Evolutionary conservation across 2,329 filamentous ascomycete genomes (phyloP), one percentile per base, ranked within the genome.

Genomic region (Diaporthe destruens): DNA sequence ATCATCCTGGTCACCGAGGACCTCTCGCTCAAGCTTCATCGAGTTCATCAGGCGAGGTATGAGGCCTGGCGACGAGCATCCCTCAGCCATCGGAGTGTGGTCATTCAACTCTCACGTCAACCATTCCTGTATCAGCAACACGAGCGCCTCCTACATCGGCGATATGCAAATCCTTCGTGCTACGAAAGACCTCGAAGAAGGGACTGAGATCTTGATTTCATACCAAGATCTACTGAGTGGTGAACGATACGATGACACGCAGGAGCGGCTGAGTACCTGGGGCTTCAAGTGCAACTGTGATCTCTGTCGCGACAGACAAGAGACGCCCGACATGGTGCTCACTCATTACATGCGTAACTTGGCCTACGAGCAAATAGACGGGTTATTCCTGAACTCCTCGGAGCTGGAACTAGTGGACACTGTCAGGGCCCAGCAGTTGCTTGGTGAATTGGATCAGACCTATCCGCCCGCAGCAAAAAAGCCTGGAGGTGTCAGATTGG

Each of bases 151-250:
- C 3, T 57, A 16, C 20, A 57, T 57, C n/a, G 54, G 54, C 11
- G 54, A 57, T 1, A 39, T 57, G 54, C 32, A 4, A 9, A 57
- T 57, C 9, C 11, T 57, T 39, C 54, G 54, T 16, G 54, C 54
- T 1, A 5, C 32, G 23, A 14, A 12, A 57, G 54, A 57, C 32
- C 20, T 57, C 6, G 54, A 36, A 3, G 6, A 5, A 0, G 54
- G 54, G 16, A 12, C 11, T 0, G 32, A 57, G 20, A 9, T 57
- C 9, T 5, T 57, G 32, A 1, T 23, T 4, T 8, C 20, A 2
- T 56, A 56, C 14, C 2, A n/a, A n/a, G n/a, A 1, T 2, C 0
- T 11, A 11, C 32, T 0, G 1, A n/a, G n/a, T n/a, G n/a, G n/a
- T 2, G 8, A 56, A 0, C 8, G 32, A n/a, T 23, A 57, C 20